Conservation (phyloP, 2,329 filamentous ascomycete species). For the Teratosphaeria zuluensis region DNA sequence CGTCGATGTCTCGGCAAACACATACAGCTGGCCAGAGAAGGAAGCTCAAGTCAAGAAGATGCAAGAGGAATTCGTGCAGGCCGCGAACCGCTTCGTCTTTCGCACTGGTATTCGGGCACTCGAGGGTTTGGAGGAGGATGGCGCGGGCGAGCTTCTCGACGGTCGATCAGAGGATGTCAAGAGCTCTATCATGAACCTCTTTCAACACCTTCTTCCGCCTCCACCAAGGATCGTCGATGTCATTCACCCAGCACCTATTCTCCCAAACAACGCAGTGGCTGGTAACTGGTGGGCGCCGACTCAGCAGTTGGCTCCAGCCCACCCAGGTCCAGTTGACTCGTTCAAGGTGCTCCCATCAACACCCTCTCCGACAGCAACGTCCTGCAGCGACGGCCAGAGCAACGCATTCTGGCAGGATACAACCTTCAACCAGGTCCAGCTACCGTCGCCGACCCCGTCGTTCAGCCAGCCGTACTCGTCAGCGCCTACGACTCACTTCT, state of each 20-base stretch:
- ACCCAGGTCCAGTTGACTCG: conserved; percentile 66
- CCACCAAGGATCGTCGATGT: conserved; percentile 84
- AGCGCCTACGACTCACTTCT: conserved; percentile 48
- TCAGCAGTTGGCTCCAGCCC: conserved; percentile 46
- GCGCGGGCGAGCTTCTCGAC: conserved; percentile 82
- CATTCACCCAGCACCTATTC: conserved; percentile 71
- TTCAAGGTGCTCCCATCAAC: conserved; percentile 91
- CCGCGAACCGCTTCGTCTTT: conserved; percentile 95
- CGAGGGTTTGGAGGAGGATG: conserved; percentile 93
- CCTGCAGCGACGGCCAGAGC: conserved; percentile 60
- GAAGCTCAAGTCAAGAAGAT: conserved; percentile 93
- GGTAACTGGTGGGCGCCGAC: conserved; percentile 62
- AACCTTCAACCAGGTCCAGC: conserved; percentile 58
- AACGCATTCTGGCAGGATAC: conserved; percentile 72
- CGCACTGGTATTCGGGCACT: conserved; percentile 79
- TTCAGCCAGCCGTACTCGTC: conserved; percentile 68
- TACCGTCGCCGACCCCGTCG: conserved; percentile 69
- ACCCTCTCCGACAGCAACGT: conserved; percentile 59
- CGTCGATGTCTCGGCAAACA: conserved; percentile 76
- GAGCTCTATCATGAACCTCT: conserved; percentile 69
- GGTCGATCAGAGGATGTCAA: conserved; percentile 93
- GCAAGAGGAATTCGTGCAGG: conserved; percentile 92
- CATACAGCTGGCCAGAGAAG: conserved; percentile 94
- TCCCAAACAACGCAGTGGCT: conserved; percentile 62
- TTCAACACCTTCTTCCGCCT: conserved; percentile 75